Percentiles rank a stretch among this genome's conserved stretches.
Conservation (phyloP, 768 basidiomycete species). For the Podaxis sp. region DNA sequence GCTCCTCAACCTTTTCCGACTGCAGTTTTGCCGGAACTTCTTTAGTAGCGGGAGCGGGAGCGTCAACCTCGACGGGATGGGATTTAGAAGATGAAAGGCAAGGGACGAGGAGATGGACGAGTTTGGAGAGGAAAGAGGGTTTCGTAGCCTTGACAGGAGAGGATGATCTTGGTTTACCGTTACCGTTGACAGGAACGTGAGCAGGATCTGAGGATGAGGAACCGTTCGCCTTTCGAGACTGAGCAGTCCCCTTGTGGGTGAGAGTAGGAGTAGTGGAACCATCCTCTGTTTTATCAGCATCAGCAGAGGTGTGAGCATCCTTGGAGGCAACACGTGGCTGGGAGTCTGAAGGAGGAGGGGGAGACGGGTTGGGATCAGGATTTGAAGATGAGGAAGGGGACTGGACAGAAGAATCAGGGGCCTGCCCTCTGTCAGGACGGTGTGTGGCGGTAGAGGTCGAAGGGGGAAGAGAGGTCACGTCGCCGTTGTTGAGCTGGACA, state of each 20-base stretch:
- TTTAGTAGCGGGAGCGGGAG: conserved; percentile 19
- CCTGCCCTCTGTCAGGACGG: conserved; percentile 13
- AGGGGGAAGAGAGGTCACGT: background rate
- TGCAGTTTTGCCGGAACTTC: conserved; percentile 15
- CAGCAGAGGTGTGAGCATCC: conserved; percentile 19
- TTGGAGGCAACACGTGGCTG: conserved; percentile 23
- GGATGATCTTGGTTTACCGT: conserved; percentile 15
- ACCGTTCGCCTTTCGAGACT: conserved; percentile 15
- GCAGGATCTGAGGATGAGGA: conserved; percentile 15
- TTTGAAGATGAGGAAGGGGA: conserved; percentile 7
- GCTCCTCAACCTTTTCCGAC: conserved; percentile 5
- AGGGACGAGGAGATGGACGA: conserved; percentile 63
- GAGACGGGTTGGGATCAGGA: conserved; percentile 11
- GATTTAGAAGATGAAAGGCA: conserved; percentile 56
- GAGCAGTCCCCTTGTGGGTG: conserved; percentile 11
- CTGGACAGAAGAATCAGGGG: background rate
- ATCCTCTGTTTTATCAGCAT: conserved; percentile 25
- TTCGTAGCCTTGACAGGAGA: conserved; percentile 25
- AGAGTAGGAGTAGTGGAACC: conserved; percentile 24
- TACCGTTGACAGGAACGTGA: conserved; percentile 18
- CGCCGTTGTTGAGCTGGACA: conserved; percentile 6
- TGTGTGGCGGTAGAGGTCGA: background rate
- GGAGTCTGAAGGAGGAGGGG: conserved; percentile 5
- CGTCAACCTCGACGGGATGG: conserved; percentile 44
- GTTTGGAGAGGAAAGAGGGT: conserved; percentile 56